Base-by-base conservation (phyloP, 352 stramenopile species). In the Salisapilia sapeloensis region DNA sequence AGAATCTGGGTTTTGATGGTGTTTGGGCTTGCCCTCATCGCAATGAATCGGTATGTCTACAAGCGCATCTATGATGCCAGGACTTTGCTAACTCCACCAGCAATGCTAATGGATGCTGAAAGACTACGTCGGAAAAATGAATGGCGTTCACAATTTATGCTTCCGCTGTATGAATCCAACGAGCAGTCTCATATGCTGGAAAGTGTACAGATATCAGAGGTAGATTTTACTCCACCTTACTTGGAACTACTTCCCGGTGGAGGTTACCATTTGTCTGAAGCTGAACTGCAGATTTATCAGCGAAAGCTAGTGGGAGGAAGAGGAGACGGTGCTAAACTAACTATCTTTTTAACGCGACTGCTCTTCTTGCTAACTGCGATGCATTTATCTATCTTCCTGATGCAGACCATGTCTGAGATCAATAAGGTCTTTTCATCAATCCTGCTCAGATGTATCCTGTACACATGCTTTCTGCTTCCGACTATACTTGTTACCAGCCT, bases 281-380 rank as follows among this genome's bases (percentile, higher is more conserved):
- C 45, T 7, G 46, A 70, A 25, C 50, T 83, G 4, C 49, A 45
- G 9, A 39, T 41, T 4, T 46, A 41, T 1, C 69, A 84, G 31
- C 38, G 46, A 15, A 44, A 38, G 25, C 38, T 80, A 2, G 47
- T 84, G 7, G 26, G 38, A 12, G 51, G 59, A 15, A 40, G 22
- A 19, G 58, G 48, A 19, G 72, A 84, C 18, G 67, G 67, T 8
- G 64, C 78, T 1, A 20, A 62, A 8, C 40, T 84, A 6, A 62
- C 64, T 10, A 33, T 81, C 2, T 80, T 84, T 47, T 77, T 48
- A 6, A 79, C 62, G 25, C 53, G 64, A 1, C 53, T 84, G 31
- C 60, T 79, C 14, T 80, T 84, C n/a, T 33, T 84, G 12, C 50
- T 84, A 18, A 78, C 65, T 6, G 67, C 67, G 14, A 51, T 84